A percentile compares a stretch with the other conserved stretches of the same genome.
phyloP scores from a whole-genome alignment of 2,329 filamentous ascomycete species.

The Aspergillus intermedius region DNA sequence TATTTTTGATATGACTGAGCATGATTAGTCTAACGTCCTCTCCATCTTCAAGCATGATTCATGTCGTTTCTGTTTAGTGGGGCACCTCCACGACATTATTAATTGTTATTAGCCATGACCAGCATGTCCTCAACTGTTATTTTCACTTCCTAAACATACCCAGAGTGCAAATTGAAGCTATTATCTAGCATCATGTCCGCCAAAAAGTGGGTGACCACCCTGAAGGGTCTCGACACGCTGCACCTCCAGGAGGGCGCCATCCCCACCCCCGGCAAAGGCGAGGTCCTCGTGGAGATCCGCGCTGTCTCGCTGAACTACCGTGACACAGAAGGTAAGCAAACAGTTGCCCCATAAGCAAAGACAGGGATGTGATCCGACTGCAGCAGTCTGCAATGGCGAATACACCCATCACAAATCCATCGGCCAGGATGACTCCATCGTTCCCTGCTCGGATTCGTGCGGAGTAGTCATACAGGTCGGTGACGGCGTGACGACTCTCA shows the following conservation, averaged over 20 bases:
- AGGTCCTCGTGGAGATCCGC: slow-evolving; percentile 49
- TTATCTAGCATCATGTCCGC: slow-evolving; percentile 12
- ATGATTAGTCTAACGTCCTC: background rate
- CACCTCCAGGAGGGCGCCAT: slow-evolving; percentile 39
- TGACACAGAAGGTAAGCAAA: slow-evolving; percentile 36
- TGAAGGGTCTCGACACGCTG: slow-evolving; percentile 53
- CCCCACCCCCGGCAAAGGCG: slow-evolving; percentile 44
- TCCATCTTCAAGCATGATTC: background rate
- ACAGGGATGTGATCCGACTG: background rate
- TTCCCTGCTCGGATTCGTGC: slow-evolving; percentile 66
- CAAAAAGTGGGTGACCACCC: slow-evolving; percentile 49
- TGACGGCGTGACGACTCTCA: slow-evolving; percentile 42
- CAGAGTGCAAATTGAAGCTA: too few relatives aligned
- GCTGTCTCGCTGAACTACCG: slow-evolving; percentile 51
- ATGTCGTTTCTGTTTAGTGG: background rate
- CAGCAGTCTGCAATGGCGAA: slow-evolving; percentile 55
- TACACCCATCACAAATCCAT: slow-evolving; percentile 61
- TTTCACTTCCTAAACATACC: background rate
- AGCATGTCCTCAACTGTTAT: background rate
- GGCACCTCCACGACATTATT: background rate
- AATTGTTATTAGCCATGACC: background rate
- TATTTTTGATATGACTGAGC: too few relatives aligned
- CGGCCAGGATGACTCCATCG: slow-evolving; percentile 38
- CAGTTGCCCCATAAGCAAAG: too few relatives aligned
- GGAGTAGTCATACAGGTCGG: slow-evolving; percentile 52